Base-by-base conservation (phyloP, 2,329 filamentous ascomycete species). In the Ceratocystis albifundus region DNA sequence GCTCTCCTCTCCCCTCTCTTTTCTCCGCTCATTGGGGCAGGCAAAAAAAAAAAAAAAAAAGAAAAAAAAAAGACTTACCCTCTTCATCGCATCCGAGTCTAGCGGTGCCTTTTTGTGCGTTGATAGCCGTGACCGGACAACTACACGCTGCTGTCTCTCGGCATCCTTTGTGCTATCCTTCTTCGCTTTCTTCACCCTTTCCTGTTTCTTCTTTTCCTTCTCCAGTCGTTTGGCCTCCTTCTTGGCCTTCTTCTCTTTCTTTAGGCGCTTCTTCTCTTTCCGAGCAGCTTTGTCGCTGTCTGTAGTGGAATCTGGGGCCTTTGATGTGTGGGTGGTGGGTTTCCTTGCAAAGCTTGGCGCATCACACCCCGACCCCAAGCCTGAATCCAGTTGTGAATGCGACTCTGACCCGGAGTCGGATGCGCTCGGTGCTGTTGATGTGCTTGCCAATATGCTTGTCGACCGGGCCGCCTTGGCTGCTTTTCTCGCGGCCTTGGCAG, bases 21-120 rank as follows among this genome's bases (percentile, higher is more conserved):
- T 41, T 12, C 36, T 41, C 36, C 15, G 36, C 36, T 12, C 4
- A 4, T 12, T 41, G 36, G 30, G 10, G 1, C 17, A 57, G 22
- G 32, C 48, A 53, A 28, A n/a, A n/a, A n/a, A n/a, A n/a, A n/a
- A n/a, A n/a, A n/a, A n/a, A n/a, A n/a, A n/a, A n/a, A n/a, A n/a
- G n/a, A n/a, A n/a, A n/a, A n/a, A n/a, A n/a, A n/a, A n/a, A 22
- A 28, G 30, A 65, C 63, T 65, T 36, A 65, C 64, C 55, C 50
- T 61, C 61, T 68, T 68, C 64, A 68, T 63, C 10, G 66, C 66
- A 50, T 65, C 64, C 28, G 64, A 63, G 65, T 68, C 66, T 61
- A 68, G 25, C 15, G 66, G 64, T 28, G 66, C 57, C 48, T 68
- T 68, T 8, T 61, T 65, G 32, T 65, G 66, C 30, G 36, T 64